Evolutionary conservation across 192 early-diverging fungal species (phyloP).

Genomic region (Backusella mclennaniae): DNA sequence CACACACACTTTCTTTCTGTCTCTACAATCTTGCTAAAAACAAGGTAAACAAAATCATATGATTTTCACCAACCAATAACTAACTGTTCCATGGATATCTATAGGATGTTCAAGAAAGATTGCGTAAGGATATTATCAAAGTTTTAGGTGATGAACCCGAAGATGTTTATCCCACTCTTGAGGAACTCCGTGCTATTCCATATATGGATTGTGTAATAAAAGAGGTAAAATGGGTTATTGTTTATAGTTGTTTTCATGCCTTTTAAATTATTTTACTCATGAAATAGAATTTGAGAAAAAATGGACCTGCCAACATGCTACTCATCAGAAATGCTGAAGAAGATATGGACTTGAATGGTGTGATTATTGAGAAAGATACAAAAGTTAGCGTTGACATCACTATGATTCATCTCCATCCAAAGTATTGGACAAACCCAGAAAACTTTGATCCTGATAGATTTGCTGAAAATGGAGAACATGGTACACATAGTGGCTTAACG

Average conservation of each 20-base stretch:
- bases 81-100: background rate
- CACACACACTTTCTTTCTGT: slow-evolving; percentile 32
- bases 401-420: slow-evolving; percentile 21
- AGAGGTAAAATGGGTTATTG: background rate
- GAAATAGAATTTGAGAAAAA: background rate
- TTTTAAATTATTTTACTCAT: background rate
- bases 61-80: background rate
- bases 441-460: slow-evolving; percentile 34
- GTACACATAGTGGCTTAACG: background rate
- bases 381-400: slow-evolving; percentile 24
- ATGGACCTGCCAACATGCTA: background rate
- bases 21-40: slow-evolving; percentile 50
- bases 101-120: slow-evolving; percentile 28
- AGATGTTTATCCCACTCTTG: slow-evolving; percentile 22
- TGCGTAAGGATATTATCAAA: slow-evolving; percentile 23
- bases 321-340: slow-evolving; percentile 2
- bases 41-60: background rate
- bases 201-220: slow-evolving; percentile 31
- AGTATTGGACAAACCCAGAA: slow-evolving; percentile 24
- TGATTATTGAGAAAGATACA: slow-evolving; percentile 46
- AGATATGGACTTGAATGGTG: slow-evolving; percentile 33
- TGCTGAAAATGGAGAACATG: slow-evolving; percentile 15
- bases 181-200: slow-evolving; percentile 19
- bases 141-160: slow-evolving; percentile 22
- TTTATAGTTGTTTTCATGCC: background rate